Evolutionary conservation across 1,284 basidiomycete species (phyloP).

Genomic region (Serendipita sp.): DNA sequence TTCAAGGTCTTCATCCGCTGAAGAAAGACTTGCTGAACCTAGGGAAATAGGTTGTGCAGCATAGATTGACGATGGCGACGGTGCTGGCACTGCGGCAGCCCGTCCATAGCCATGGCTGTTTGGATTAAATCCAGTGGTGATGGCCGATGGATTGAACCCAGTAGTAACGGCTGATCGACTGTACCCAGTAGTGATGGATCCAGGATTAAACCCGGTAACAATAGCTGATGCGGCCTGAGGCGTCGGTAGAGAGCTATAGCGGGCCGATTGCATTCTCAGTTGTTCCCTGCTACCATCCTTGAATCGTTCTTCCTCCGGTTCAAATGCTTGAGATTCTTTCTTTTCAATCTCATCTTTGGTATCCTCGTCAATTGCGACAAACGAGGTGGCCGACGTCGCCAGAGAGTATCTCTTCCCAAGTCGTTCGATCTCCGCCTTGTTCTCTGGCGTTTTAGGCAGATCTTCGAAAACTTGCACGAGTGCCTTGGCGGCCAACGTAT

Average conservation of each 20-base stretch:
- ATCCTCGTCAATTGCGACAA: constrained; percentile 11
- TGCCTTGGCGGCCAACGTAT: constrained; percentile 11
- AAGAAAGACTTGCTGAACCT: too few relatives aligned
- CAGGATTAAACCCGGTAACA: background rate
- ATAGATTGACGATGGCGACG: too few relatives aligned
- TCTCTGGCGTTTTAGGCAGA: background rate
- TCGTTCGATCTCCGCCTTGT: constrained; percentile 9
- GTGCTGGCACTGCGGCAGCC: too few relatives aligned
- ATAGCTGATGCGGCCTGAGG: background rate
- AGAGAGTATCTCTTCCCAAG: constrained; percentile 9
- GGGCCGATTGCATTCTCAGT: background rate
- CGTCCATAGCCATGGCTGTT: too few relatives aligned
- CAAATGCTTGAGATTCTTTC: background rate
- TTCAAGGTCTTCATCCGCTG: too few relatives aligned
- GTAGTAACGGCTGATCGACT: background rate
- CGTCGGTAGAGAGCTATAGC: background rate
- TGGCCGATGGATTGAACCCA: too few relatives aligned
- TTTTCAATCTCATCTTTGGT: background rate
- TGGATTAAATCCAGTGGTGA: too few relatives aligned
- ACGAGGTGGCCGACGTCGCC: constrained; percentile 10
- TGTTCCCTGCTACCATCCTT: too few relatives aligned
- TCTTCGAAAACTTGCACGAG: constrained; percentile 10
- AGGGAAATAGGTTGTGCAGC: too few relatives aligned
- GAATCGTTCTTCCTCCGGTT: background rate
- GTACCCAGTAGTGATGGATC: background rate